Base-by-base conservation (phyloP, 2,329 filamentous ascomycete species). In the Pestalotiopsis sp. region DNA sequence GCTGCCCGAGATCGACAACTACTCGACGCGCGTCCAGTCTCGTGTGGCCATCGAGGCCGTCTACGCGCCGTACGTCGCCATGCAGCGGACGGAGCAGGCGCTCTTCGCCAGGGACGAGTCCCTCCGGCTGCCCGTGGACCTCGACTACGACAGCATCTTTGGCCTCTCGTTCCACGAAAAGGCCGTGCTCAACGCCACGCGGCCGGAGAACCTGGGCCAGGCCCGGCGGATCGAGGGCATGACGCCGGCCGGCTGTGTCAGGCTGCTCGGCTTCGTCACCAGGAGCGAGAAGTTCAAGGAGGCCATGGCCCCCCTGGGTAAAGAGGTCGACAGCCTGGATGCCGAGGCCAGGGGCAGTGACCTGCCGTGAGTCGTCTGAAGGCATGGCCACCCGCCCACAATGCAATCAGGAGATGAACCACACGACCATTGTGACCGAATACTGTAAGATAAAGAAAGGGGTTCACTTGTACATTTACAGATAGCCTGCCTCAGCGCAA, bases 161-260 rank as follows among this genome's bases (percentile, higher is more conserved):
- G 94, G 94, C 0, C 82, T 99, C 65, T 94, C 92, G 67, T 86
- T 89, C 48, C 94, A 93, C 68, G 96, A 98, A 82, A 91, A 88
- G 78, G 85, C 88, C 35, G 86, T 91, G 3, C 83, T 99, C 44
- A 86, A 87, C 68, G 82, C 84, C 2, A 92, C 93, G 1, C 83
- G 88, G 64, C 96, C 96, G 0, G 93, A 97, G 79, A 97, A 89
- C 69, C 84, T 99, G 24, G 95, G 93, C 0, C 96, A 98, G 85
- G 95, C 95, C 39, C 86, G 94, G 62, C 84, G 96, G 14, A 88
- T 98, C 11, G 96, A 99, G 79, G 95, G 95, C 3, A 83, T 91
- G 69, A 91, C 89, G 22, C 88, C 89, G 0, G 82, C 86, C 0
- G 89, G 87, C 0, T 86, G 85, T 67, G 75, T 91, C 57, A 80